These are phyloP conservation scores for Penicillium subrubescens DNA, from an alignment of 495 filamentous ascomycete species.

Conservation along the genomic window DNA sequence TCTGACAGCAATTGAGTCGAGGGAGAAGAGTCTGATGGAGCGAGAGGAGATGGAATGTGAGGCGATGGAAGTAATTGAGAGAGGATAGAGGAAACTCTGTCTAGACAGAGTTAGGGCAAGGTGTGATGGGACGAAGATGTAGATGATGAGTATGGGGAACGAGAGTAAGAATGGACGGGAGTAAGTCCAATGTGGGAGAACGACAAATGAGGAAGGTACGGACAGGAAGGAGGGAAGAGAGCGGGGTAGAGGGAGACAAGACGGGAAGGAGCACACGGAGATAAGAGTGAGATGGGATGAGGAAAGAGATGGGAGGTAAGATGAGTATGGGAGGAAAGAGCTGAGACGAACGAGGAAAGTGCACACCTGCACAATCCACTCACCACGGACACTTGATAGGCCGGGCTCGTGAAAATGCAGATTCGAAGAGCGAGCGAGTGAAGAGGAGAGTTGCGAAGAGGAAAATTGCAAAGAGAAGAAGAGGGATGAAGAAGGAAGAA, in stretches of 20 bases:
- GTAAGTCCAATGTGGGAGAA: not conserved
- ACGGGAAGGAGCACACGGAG: not conserved
- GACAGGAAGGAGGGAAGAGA: not conserved
- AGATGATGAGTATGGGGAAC: conserved; percentile 22
- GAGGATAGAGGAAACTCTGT: not conserved
- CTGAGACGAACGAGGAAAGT: conserved; percentile 6
- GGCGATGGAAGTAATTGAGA: not conserved
- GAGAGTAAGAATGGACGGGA: conserved; percentile 10
- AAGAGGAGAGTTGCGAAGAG: not conserved
- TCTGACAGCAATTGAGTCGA: not conserved
- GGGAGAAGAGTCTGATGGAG: not conserved
- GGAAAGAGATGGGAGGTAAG: not conserved
- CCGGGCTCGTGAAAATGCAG: not conserved
- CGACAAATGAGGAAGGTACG: not conserved
- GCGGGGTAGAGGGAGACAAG: not conserved
- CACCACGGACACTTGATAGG: not conserved
- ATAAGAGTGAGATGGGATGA: not conserved
- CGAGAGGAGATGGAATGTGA: not conserved
- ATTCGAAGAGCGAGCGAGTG: not conserved
- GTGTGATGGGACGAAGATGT: conserved; percentile 28
- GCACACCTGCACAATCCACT: not conserved
- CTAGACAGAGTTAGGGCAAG: conserved; percentile 9
- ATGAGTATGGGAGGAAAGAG: conserved; percentile 2
- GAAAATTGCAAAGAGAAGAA: not conserved
- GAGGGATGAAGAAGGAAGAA: not conserved